Conservation (phyloP, 176 grass and related monocot species). For the Oryza meyeriana region DNA sequence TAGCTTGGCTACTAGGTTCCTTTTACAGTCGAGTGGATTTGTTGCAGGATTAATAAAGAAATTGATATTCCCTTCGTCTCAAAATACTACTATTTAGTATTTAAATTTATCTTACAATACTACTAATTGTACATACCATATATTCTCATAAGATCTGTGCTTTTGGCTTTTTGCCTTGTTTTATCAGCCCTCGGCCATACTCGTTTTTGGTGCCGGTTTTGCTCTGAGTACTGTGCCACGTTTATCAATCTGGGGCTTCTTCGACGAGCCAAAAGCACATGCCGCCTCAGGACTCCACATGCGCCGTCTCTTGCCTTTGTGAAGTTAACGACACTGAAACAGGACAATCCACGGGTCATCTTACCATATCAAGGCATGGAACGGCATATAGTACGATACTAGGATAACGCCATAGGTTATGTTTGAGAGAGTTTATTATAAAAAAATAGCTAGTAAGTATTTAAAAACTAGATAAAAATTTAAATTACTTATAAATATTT, state of each 20-base stretch:
- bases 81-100: too few species aligned
- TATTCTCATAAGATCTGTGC: neutral
- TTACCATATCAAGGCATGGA: too few species aligned
- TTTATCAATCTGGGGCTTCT: neutral
- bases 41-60: neutral
- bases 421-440: too few species aligned
- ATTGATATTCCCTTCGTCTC: too few species aligned
- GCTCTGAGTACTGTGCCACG: neutral
- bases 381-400: too few species aligned
- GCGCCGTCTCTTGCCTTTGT: neutral
- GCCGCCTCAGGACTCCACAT: neutral
- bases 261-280: neutral
- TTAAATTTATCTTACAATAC: too few species aligned
- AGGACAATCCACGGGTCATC: too few species aligned
- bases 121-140: neutral
- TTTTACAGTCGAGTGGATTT: neutral
- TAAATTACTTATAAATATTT: too few species aligned
- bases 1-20: neutral
- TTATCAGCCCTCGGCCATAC: too few species aligned
- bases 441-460: too few species aligned
- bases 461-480: too few species aligned
- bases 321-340: neutral
- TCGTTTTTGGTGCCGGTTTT: neutral
- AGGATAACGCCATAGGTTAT: too few species aligned
- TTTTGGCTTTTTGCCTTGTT: neutral